Conservation (phyloP, 495 filamentous ascomycete genomes). For the Xylaria palmicola region DNA sequence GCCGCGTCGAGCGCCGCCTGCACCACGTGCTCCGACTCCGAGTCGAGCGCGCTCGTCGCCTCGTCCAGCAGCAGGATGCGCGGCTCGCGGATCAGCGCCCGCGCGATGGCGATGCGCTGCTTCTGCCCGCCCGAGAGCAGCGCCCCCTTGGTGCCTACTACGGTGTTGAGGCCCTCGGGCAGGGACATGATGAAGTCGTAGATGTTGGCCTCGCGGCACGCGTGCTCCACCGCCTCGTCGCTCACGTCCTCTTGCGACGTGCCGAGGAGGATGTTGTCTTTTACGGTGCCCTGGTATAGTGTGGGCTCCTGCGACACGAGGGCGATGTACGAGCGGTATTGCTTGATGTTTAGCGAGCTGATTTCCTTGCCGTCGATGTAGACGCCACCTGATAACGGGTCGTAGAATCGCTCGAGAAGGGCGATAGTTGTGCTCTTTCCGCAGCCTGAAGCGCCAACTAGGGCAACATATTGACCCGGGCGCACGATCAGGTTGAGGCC, state of each 20-base stretch:
- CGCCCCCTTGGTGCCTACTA: constrained; percentile 73
- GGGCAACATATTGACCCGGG: constrained; percentile 76
- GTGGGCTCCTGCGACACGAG: constrained; percentile 87
- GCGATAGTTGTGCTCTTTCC: constrained; percentile 82
- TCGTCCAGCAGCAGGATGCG: constrained; percentile 70
- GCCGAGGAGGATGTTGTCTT: constrained; percentile 79
- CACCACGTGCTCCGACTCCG: constrained; percentile 78
- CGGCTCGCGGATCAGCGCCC: constrained; percentile 70
- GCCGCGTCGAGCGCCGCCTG: constrained; percentile 76
- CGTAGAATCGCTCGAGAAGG: constrained; percentile 82
- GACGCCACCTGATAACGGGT: constrained; percentile 69
- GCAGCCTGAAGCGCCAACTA: constrained; percentile 80
- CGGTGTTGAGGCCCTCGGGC: constrained; percentile 68
- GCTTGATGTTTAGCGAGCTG: constrained; percentile 68
- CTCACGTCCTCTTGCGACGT: constrained; percentile 53
- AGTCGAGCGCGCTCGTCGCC: constrained; percentile 79
- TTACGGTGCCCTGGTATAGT: constrained; percentile 80
- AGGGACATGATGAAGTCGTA: constrained; percentile 76
- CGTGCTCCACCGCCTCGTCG: constrained; percentile 68
- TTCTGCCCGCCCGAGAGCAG: constrained; percentile 83
- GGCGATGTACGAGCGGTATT: constrained; percentile 72
- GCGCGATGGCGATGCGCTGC: constrained; percentile 74
- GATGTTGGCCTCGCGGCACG: constrained; percentile 87
- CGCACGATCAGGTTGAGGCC: constrained; percentile 70
- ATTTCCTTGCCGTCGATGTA: constrained; percentile 76